These are phyloP conservation scores for Melaleuca alternifolia DNA, from an alignment of 345 rosid genomes.

Conservation along the genomic window DNA sequence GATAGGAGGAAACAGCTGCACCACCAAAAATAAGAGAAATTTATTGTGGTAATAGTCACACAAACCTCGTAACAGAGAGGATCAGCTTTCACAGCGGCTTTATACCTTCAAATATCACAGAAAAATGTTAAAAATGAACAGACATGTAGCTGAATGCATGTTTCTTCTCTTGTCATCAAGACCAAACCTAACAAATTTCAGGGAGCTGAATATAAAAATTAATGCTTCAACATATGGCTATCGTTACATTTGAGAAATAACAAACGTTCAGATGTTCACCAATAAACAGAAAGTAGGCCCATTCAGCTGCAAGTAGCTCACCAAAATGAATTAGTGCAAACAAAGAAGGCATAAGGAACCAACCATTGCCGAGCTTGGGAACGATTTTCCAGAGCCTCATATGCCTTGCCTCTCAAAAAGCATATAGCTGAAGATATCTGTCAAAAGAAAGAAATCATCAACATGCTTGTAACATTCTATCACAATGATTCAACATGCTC, in stretches of 20 bases:
- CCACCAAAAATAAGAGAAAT: not conserved
- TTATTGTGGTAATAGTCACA: not conserved
- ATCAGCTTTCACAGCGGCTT: constrained; percentile 96
- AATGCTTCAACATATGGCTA: not conserved
- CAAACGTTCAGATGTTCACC: not conserved
- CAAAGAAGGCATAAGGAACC: constrained; percentile 1
- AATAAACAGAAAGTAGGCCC: not conserved
- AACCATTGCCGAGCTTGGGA: constrained; percentile 87
- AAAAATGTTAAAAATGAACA: not conserved
- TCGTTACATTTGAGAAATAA: not conserved
- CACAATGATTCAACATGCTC: not conserved
- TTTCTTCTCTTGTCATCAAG: not conserved
- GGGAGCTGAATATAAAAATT: not conserved
- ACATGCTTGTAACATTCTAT: not conserved
- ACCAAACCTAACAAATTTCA: not conserved
- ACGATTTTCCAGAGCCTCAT: constrained; percentile 84
- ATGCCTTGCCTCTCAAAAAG: constrained; percentile 90
- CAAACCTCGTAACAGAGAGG: constrained; percentile 95
- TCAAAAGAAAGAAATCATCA: not conserved
- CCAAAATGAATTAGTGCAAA: not conserved
- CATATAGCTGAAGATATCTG: constrained; percentile 92
- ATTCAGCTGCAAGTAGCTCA: not conserved
- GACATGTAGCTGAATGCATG: not conserved
- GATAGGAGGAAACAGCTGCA: not conserved
- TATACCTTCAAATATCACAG: constrained; percentile 49